phyloP scores from a whole-genome alignment of 768 basidiomycete genomes.

The Lactifluus volemus region DNA sequence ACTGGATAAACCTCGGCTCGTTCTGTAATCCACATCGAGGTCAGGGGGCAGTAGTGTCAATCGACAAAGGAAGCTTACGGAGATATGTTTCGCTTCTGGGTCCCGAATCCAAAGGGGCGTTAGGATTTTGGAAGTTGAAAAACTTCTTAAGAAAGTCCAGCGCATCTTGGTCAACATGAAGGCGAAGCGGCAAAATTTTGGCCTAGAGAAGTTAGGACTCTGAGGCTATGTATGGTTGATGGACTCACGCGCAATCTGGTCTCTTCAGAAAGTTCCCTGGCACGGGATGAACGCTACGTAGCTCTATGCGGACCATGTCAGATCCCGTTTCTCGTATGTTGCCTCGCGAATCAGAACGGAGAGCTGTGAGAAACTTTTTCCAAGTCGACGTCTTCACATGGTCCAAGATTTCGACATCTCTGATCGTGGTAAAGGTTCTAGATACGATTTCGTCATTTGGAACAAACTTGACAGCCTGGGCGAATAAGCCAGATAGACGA shows the following conservation, averaged over 20 bases:
- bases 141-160: constrained; percentile 97
- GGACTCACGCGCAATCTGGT: constrained; percentile 62
- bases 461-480: constrained; percentile 58
- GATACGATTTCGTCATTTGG: constrained; percentile 51
- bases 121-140: constrained; percentile 75
- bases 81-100: constrained; percentile 52
- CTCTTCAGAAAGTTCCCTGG: constrained; percentile 63
- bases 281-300: constrained; percentile 66
- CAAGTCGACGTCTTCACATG: constrained; percentile 98
- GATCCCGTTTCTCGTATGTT: constrained; percentile 87
- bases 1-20: constrained; percentile 93
- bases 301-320: constrained; percentile 85
- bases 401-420: constrained; percentile 83
- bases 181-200: constrained; percentile 79
- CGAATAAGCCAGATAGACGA: constrained; percentile 50
- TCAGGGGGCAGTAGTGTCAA: background rate
- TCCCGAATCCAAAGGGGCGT: constrained; percentile 32
- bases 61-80: constrained; percentile 39
- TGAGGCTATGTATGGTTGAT: background rate
- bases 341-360: constrained; percentile 78
- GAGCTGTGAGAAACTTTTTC: constrained; percentile 90
- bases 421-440: constrained; percentile 56
- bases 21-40: constrained; percentile 38
- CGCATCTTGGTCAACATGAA: constrained; percentile 98
- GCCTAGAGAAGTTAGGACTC: constrained; percentile 39